Evolutionary conservation across 2,329 filamentous ascomycete species (phyloP).

Genomic region (Microcyclospora pomicola): DNA sequence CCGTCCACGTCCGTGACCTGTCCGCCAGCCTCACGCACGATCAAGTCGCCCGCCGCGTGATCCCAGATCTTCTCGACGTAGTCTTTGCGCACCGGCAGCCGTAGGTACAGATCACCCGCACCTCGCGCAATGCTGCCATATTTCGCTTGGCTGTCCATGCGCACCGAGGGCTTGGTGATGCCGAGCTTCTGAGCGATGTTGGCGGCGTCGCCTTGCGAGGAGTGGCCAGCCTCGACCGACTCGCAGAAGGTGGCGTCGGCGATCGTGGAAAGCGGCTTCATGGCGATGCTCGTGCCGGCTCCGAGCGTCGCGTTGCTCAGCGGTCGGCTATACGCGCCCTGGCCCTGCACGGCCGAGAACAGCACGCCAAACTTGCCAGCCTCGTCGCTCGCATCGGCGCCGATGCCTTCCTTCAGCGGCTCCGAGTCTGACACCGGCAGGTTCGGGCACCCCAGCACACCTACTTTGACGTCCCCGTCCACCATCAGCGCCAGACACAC

Average conservation of each 20-base stretch:
- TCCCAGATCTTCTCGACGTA: constrained; percentile 99
- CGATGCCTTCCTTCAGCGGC: constrained; percentile 56
- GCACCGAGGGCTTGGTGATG: constrained; percentile 77
- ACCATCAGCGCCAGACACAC: constrained; percentile 87
- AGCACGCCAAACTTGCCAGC: constrained; percentile 64
- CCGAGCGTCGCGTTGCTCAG: constrained; percentile 44
- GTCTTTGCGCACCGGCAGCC: constrained; percentile 68
- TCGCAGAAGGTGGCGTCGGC: constrained; percentile 85
- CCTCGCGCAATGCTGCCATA: constrained; percentile 91
- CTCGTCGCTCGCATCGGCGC: constrained; percentile 58
- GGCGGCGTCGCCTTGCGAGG: constrained; percentile 74
- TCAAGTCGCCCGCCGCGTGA: constrained; percentile 86
- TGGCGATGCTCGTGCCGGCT: constrained; percentile 52
- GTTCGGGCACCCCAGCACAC: constrained; percentile 90
- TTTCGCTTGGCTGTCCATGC: constrained; percentile 97
- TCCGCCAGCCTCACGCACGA: constrained; percentile 87
- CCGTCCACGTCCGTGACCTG: constrained; percentile 81
- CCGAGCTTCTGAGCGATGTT: constrained; percentile 71
- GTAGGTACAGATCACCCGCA: constrained; percentile 85
- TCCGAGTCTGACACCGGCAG: constrained; percentile 73
- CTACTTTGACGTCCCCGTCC: constrained; percentile 85
- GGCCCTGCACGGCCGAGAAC: constrained; percentile 67
- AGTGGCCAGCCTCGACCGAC: constrained; percentile 87
- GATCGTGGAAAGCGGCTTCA: constrained; percentile 65
- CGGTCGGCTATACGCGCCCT: constrained; percentile 69